These are phyloP conservation scores for Ophiostoma novo-ulmi DNA, from an alignment of 2,329 filamentous ascomycete genomes.

Conservation along the genomic window DNA sequence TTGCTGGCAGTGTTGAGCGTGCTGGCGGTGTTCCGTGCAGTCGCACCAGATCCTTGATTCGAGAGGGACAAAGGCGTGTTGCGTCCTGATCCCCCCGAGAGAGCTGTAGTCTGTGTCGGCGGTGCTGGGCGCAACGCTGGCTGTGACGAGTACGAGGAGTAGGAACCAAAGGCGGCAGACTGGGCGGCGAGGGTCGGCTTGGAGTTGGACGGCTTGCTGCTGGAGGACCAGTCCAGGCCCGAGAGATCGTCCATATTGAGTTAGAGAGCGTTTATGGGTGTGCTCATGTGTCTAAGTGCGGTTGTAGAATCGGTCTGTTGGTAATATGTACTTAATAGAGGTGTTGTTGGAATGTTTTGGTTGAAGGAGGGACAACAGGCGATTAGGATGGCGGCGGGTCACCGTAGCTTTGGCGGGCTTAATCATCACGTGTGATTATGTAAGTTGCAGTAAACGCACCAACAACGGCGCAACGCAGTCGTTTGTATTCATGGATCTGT, in stretches of 20 bases:
- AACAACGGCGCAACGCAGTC: not conserved
- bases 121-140: conserved; percentile 52
- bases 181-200: conserved; percentile 33
- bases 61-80: conserved; percentile 55
- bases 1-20: conserved; percentile 38
- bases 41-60: conserved; percentile 42
- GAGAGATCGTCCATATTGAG: conserved; percentile 56
- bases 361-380: not conserved
- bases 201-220: conserved; percentile 28
- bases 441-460: not conserved
- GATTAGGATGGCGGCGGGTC: not conserved
- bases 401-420: not conserved
- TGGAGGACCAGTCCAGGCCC: conserved; percentile 54
- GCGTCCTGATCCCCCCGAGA: conserved; percentile 42
- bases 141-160: conserved; percentile 41
- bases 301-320: not conserved
- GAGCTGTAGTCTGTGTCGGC: conserved; percentile 40
- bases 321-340: not conserved
- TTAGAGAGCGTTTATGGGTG: not conserved
- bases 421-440: conserved; percentile 11
- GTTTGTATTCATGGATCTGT: not conserved
- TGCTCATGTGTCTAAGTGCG: conserved; percentile 10
- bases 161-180: conserved; percentile 43
- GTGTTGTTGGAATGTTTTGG: not conserved
- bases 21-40: conserved; percentile 34